Evolutionary conservation across 202 grass and related monocot genomes (phyloP), one percentile per base, ranked within the genome.

Genomic region (Brachypodium distachyon): DNA sequence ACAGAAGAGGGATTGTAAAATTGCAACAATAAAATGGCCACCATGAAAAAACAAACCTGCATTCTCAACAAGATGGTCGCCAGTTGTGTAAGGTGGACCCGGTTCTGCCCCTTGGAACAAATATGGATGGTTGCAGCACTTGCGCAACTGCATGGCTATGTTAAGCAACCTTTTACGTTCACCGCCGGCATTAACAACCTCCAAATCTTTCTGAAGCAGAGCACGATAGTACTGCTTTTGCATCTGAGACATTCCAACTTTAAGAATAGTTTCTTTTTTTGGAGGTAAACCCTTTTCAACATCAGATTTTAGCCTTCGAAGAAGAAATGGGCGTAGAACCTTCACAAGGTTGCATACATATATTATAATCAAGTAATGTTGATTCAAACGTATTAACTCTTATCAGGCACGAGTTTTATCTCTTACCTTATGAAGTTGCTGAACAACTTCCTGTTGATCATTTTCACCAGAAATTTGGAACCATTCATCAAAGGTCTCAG

Each of bases 221-320:
- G 89, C 96, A 50, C 89, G 87, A 48, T 99, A 99, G 74, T 95
- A 99, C 57, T 99, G 96, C 48, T 99, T 99, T 78, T 99, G 96
- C 96, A 99, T 90, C 67, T 99, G 96, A 78, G 96, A 99, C 96
- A 99, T 95, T 79, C 96, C 96, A 38, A 99, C 96, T 86, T 99
- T 99, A 79, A 99, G 96, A 53, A 99, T 99, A 39, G 89, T 99
- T 80, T 99, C 96, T 61, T 99, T 99, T 69, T 99, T 99, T 31
- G 96, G 96, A 61, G 96, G 96, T 16, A 99, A 62, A 58, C 96
- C 96, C 74, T 99, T 99, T 67, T 99, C 96, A 23, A 99, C 96
- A 81, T 99, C 96, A 72, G 96, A 99, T 66, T 99, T 99, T 52
- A 99, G 87, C 62, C 96, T 92, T 44, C 96, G 70, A 60, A 99